A percentile compares a stretch with the other conserved stretches of the same genome.
Evolutionary conservation across 106 monocot genomes (phyloP).

Genomic region (Platanthera zijinensis): DNA sequence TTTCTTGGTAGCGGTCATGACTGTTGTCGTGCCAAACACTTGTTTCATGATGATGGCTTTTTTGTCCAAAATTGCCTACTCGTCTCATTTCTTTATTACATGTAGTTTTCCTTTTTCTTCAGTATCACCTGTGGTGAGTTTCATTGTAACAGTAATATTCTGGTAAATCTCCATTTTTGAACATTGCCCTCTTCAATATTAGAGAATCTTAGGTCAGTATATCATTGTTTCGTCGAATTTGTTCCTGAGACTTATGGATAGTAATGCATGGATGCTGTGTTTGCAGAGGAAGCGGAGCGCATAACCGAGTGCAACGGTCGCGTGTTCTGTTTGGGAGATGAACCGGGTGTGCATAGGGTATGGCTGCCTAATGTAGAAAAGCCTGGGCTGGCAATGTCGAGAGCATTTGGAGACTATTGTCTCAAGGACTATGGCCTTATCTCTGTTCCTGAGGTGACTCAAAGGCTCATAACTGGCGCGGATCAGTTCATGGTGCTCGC

Average conservation of each 20-base stretch:
- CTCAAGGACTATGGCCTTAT: slow-evolving; percentile 73
- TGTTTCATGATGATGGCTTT: too few species aligned
- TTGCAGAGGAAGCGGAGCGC: slow-evolving; percentile 71
- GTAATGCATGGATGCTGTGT: neutral
- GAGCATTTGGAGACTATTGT: slow-evolving; percentile 91
- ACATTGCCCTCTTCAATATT: too few species aligned
- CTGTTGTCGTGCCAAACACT: too few species aligned
- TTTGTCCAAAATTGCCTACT: too few species aligned
- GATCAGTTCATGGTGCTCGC: slow-evolving; percentile 87
- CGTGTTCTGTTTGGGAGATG: slow-evolving; percentile 71
- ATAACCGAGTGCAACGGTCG: slow-evolving; percentile 68
- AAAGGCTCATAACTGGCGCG: slow-evolving; percentile 38
- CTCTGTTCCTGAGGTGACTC: slow-evolving; percentile 75
- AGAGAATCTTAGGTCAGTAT: neutral
- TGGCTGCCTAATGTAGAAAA: slow-evolving; percentile 62
- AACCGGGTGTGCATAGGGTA: slow-evolving; percentile 72
- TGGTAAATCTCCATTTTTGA: too few species aligned
- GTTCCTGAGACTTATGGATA: neutral
- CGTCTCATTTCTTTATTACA: too few species aligned
- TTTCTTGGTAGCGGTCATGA: too few species aligned
- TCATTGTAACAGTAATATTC: too few species aligned
- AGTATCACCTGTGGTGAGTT: too few species aligned
- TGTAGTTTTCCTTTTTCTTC: too few species aligned
- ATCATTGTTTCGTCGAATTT: neutral
- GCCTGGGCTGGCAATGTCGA: slow-evolving; percentile 88